A percentile compares a stretch with the other conserved stretches of the same genome.
These are phyloP conservation scores for Amaranthus cruentus DNA, from an alignment of 148 eudicot species.

Conservation along the genomic window DNA sequence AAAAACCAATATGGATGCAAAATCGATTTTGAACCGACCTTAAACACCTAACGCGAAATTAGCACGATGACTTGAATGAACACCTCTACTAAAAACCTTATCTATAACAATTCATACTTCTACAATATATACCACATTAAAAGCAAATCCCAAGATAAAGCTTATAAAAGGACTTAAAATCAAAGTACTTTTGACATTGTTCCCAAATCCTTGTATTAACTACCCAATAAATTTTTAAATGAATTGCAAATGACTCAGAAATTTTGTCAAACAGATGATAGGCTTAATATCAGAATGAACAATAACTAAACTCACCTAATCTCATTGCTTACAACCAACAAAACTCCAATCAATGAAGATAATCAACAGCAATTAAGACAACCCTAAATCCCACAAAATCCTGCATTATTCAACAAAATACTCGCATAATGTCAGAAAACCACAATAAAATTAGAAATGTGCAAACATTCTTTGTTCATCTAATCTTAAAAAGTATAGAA, in stretches of 20 bases:
- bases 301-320: constrained; percentile 35
- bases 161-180: not conserved
- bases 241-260: not conserved
- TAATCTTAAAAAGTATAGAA: not conserved
- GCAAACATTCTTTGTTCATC: not conserved
- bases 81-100: too few species aligned
- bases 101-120: too few species aligned
- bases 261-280: constrained; percentile 15
- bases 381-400: constrained; percentile 21
- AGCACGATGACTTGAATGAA: too few species aligned
- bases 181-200: not conserved
- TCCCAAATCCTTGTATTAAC: not conserved
- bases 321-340: constrained; percentile 37
- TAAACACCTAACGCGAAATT: too few species aligned
- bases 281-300: not conserved
- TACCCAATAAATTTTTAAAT: not conserved
- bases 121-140: not conserved
- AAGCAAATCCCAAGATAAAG: constrained; percentile 10
- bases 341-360: constrained; percentile 6
- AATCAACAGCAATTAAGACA: not conserved
- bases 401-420: constrained; percentile 30
- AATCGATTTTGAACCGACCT: too few species aligned
- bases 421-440: constrained; percentile 13
- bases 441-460: not conserved
- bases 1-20: too few species aligned